Percentiles rank a stretch among this genome's conserved stretches.
Evolutionary conservation across 768 basidiomycete genomes (phyloP).

Genomic region (Panaeolus cyanescens): DNA sequence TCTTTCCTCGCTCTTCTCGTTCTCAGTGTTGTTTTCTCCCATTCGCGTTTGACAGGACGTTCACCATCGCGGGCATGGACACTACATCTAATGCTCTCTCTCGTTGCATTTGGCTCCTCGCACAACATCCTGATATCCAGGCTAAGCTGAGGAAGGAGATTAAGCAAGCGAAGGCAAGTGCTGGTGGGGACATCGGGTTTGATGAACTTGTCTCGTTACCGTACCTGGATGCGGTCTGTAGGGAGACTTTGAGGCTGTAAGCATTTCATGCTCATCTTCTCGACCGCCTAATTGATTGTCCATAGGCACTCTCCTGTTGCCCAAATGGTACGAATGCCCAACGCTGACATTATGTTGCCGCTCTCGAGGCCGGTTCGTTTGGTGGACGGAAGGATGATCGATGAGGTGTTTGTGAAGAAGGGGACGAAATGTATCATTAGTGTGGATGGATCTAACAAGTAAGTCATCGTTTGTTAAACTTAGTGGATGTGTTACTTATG

Average conservation of each 20-base stretch:
- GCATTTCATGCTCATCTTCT: not conserved
- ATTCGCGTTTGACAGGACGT: slow-evolving; percentile 12
- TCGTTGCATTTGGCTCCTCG: slow-evolving; percentile 30
- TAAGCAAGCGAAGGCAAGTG: slow-evolving; percentile 21
- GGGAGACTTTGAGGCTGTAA: slow-evolving; percentile 3
- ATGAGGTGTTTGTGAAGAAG: slow-evolving; percentile 34
- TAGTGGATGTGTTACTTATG: slow-evolving; percentile 30
- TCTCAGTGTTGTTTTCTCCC: not conserved
- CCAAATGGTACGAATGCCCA: slow-evolving; percentile 12
- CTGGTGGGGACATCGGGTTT: slow-evolving; percentile 5
- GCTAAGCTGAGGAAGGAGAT: not conserved
- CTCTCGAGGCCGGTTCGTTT: slow-evolving; percentile 39
- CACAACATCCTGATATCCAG: slow-evolving; percentile 22
- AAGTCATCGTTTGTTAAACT: slow-evolving; percentile 40
- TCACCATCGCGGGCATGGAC: slow-evolving; percentile 41
- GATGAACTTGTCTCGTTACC: slow-evolving; percentile 1
- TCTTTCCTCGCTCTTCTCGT: not conserved
- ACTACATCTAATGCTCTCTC: slow-evolving; percentile 40
- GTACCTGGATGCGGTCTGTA: slow-evolving; percentile 1
- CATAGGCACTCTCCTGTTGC: not conserved
- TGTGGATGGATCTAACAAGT: slow-evolving; percentile 40
- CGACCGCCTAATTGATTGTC: not conserved
- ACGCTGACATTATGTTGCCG: slow-evolving; percentile 41
- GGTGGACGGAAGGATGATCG: slow-evolving; percentile 36
- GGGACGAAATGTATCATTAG: slow-evolving; percentile 38